Base-by-base conservation (phyloP, 129 eudicot genomes). In the Lonicera japonica region DNA sequence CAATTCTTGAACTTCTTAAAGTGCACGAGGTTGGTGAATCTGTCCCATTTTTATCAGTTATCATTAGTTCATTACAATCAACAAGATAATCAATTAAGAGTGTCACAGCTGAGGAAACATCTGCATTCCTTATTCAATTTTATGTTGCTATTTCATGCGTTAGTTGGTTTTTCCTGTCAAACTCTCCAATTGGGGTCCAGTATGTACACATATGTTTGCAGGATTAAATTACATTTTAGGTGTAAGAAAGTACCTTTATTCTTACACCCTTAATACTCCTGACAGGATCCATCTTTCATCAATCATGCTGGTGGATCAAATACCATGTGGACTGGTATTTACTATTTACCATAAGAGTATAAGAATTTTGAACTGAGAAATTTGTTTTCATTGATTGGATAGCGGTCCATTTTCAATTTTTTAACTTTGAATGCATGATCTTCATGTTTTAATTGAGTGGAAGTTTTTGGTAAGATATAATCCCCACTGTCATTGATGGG, bases 1-100 rank as follows among this genome's bases (percentile, higher is more conserved):
- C 90, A 4, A 86, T 86, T 69, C 70, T 86, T 55, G 95, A 86
- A 63, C 90, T 86, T 45, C 79, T 86, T 54, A 86, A 83, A 83
- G 72, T 68, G 18, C 90, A 86, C 15, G 75, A 86, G 86, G 94
- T 86, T 66, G 51, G 85, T 71, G 12, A 53, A 34, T 29, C 11
- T 25, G 16, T 51, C 45, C 25, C 25, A 15, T 10, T 65, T 53
- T 52, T 13, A 52, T 46, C 23, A 29, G 4, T 52, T n/a, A n/a
- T n/a, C n/a, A n/a, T n/a, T n/a, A n/a, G n/a, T n/a, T n/a, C n/a
- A 16, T 51, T 39, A 29, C 55, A 15, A 20, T 50, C 16, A 20
- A 50, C 55, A 50, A 50, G 55, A 50, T 17, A 50, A 50, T 43
- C 16, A 43, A 10, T 43, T 43, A 43, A 14, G 1, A 43, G 50